Evolutionary conservation across 495 filamentous ascomycete genomes (phyloP).

Genomic region (Penicillium cataractarum): DNA sequence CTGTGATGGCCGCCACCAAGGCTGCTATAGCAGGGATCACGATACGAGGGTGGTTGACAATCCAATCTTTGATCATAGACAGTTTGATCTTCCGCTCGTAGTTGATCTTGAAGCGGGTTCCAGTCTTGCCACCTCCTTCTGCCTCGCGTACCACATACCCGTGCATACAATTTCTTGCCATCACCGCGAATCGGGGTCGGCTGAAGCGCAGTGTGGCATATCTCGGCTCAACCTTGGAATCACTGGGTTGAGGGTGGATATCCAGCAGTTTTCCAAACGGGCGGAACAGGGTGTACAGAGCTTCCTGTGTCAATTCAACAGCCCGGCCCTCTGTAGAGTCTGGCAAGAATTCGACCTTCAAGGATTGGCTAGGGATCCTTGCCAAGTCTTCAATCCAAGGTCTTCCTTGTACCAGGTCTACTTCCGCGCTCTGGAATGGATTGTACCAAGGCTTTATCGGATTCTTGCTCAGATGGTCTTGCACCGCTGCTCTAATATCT

Average conservation of each 20-base stretch:
- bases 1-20: conserved; percentile 78
- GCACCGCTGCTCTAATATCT: conserved; percentile 61
- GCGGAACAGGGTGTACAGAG: conserved; percentile 83
- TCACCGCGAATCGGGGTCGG: conserved; percentile 69
- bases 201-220: conserved; percentile 80
- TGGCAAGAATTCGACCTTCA: conserved; percentile 85
- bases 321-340: conserved; percentile 63
- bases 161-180: conserved; percentile 92
- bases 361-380: conserved; percentile 71
- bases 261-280: conserved; percentile 86
- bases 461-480: conserved; percentile 63
- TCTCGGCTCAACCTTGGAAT: conserved; percentile 80
- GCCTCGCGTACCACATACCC: conserved; percentile 70
- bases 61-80: conserved; percentile 84
- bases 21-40: conserved; percentile 83
- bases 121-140: conserved; percentile 70
- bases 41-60: conserved; percentile 84
- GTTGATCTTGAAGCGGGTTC: conserved; percentile 74
- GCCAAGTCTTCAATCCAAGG: conserved; percentile 96
- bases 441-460: conserved; percentile 87
- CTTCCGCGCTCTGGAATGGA: conserved; percentile 71
- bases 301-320: conserved; percentile 82
- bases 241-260: conserved; percentile 75
- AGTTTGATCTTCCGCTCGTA: conserved; percentile 78
- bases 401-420: conserved; percentile 73